Evolutionary conservation across 331 rosid genomes (phyloP).

Genomic region (Rosa hybrid): DNA sequence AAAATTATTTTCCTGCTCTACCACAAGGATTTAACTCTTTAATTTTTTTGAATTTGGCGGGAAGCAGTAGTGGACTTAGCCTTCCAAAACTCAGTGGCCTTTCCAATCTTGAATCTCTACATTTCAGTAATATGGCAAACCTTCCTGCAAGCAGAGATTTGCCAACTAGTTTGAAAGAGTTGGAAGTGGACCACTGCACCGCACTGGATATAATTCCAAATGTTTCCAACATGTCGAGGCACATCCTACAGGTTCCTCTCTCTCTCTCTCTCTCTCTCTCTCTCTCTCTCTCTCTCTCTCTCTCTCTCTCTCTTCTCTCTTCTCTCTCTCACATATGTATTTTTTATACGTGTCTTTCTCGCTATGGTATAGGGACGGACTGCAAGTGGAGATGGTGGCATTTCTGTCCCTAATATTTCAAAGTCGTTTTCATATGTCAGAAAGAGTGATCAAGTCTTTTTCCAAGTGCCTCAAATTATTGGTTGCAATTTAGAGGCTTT

Average conservation of each 20-base stretch:
- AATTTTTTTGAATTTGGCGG: too few relatives aligned
- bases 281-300: background rate
- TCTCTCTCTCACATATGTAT: background rate
- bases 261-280: background rate
- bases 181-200: background rate
- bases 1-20: background rate
- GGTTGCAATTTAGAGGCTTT: background rate
- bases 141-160: background rate
- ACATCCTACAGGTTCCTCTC: background rate
- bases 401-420: background rate
- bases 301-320: too few relatives aligned
- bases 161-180: background rate
- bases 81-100: background rate
- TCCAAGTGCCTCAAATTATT: background rate
- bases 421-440: background rate
- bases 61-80: background rate
- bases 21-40: background rate
- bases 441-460: background rate
- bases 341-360: background rate
- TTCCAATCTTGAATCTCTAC: background rate
- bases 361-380: background rate
- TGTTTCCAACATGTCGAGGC: background rate
- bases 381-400: background rate
- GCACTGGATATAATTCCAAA: background rate
- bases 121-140: too few relatives aligned